phyloP scores from a whole-genome alignment of 2,329 filamentous ascomycete genomes.

The Claviceps monticola region DNA sequence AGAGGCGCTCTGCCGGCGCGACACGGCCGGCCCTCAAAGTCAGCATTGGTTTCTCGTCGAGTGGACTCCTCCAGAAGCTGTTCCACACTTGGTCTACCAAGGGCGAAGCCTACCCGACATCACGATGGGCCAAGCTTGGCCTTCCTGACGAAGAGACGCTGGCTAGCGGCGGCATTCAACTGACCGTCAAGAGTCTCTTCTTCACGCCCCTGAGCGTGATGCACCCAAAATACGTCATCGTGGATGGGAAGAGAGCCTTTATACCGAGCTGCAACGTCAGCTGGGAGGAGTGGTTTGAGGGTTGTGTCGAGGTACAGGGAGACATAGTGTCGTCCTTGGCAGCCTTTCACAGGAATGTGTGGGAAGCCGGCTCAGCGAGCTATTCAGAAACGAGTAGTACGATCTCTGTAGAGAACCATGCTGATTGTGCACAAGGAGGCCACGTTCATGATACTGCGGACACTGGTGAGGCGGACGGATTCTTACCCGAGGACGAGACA shows the following conservation, averaged over 20 bases:
- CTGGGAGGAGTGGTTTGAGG: constrained; percentile 82
- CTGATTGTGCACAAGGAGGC: background rate
- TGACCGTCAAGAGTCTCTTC: constrained; percentile 66
- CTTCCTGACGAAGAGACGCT: constrained; percentile 42
- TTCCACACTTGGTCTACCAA: constrained; percentile 50
- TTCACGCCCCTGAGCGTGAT: constrained; percentile 72
- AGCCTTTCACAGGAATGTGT: constrained; percentile 55
- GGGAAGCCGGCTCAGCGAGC: constrained; percentile 29
- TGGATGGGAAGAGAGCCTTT: constrained; percentile 53
- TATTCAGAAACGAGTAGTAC: background rate
- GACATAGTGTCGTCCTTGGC: constrained; percentile 47
- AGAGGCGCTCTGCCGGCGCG: constrained; percentile 14
- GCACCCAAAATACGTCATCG: constrained; percentile 70
- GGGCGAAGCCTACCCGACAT: constrained; percentile 47
- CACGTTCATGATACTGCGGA: background rate
- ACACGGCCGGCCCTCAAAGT: constrained; percentile 35
- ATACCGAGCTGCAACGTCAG: constrained; percentile 74
- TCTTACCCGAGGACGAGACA: constrained; percentile 5
- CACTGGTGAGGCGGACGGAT: constrained; percentile 3
- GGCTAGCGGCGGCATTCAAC: constrained; percentile 45
- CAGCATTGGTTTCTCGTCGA: constrained; percentile 63
- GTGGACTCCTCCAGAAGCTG: constrained; percentile 58
- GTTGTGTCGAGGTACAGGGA: constrained; percentile 53
- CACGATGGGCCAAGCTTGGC: constrained; percentile 50
- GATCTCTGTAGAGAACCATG: background rate